Evolutionary conservation across 345 rosid species (phyloP).

Genomic region (Anacardium occidentale): DNA sequence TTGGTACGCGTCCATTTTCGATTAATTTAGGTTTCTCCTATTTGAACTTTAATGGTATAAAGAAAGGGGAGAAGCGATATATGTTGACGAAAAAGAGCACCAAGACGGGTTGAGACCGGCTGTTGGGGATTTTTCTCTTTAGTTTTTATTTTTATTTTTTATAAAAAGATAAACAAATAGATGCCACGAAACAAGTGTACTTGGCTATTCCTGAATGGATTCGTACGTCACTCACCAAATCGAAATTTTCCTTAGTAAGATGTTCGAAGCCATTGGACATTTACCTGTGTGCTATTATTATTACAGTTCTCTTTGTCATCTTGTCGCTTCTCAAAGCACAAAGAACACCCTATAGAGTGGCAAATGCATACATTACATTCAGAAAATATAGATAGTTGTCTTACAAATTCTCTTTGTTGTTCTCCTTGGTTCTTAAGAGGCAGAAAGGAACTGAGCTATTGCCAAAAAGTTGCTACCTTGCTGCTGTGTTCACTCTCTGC

Average conservation of each 20-base stretch:
- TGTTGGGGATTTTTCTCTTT: neutral
- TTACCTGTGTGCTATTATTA: conserved; percentile 71
- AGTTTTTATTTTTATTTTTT: too few species aligned
- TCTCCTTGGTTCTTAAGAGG: neutral
- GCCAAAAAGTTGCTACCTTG: conserved; percentile 50
- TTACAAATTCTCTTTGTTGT: neutral
- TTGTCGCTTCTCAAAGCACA: conserved; percentile 60
- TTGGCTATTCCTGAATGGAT: too few species aligned
- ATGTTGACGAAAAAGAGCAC: neutral
- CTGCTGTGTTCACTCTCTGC: conserved; percentile 97
- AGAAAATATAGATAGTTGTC: conserved; percentile 9
- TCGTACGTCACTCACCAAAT: too few species aligned
- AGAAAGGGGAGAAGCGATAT: neutral
- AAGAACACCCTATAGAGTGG: conserved; percentile 65
- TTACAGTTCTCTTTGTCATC: conserved; percentile 65
- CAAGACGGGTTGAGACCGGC: neutral
- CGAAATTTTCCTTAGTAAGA: too few species aligned
- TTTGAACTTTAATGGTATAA: neutral
- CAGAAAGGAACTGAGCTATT: neutral
- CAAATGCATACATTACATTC: conserved; percentile 9
- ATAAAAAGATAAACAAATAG: too few species aligned
- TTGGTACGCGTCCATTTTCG: conserved; percentile 54
- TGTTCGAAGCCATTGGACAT: too few species aligned
- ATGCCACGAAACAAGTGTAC: too few species aligned
- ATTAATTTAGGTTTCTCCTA: neutral